A percentile compares a stretch with the other conserved stretches of the same genome.
Evolutionary conservation across 108 stramenopile genomes (phyloP).

Genomic region (Poteriospumella lacustris): DNA sequence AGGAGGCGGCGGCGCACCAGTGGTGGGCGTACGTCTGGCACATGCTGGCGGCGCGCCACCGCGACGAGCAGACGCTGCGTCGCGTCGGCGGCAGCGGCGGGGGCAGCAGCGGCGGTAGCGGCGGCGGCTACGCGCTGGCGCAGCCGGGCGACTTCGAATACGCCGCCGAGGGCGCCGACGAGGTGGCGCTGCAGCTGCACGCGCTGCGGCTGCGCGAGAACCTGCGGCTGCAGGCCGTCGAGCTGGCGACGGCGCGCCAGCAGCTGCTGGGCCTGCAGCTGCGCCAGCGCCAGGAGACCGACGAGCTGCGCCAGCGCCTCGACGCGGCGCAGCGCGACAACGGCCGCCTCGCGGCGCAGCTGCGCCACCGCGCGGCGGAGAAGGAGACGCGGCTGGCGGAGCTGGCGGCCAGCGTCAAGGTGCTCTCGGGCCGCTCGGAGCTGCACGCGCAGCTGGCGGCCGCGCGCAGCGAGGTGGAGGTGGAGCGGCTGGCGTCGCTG

Average conservation of each 20-base stretch:
- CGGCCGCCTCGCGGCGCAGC: background rate
- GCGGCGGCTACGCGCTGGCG: too few relatives aligned
- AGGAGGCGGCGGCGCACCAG: background rate
- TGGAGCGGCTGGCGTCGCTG: background rate
- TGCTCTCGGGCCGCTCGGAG: background rate
- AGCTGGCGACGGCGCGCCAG: slow-evolving; percentile 14
- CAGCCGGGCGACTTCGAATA: background rate
- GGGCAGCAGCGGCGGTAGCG: background rate
- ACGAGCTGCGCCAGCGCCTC: background rate
- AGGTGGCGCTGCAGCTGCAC: background rate
- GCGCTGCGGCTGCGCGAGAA: background rate
- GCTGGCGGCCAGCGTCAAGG: background rate
- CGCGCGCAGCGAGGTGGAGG: background rate
- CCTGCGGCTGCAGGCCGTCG: background rate
- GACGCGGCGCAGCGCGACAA: background rate
- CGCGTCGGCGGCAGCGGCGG: background rate
- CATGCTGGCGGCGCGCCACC: background rate
- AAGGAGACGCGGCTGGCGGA: background rate
- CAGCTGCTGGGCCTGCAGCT: background rate
- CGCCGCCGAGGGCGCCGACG: background rate
- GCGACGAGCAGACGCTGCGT: background rate
- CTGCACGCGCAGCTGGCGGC: background rate
- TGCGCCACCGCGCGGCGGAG: background rate
- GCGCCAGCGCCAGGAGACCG: background rate
- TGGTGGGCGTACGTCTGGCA: slow-evolving; percentile 29